Base-by-base conservation (phyloP, 1,139 yeast genomes). In the Pichia sp. region DNA sequence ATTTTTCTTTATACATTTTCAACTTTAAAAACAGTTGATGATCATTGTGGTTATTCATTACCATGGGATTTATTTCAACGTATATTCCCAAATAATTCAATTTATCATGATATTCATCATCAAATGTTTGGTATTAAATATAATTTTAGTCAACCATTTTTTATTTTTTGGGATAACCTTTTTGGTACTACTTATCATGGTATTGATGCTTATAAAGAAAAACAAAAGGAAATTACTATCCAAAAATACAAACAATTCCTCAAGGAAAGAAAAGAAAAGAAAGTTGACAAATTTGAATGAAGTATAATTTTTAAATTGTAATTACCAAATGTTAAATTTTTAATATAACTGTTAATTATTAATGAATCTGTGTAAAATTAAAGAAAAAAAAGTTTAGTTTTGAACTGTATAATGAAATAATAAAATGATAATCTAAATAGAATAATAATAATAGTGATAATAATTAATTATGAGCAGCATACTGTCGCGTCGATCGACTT, bases 41-140 rank as follows among this genome's bases (percentile, higher is more conserved):
- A 92, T 66, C 98, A 92, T 67, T 92, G 97, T 67, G 98, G 98
- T 26, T 92, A 90, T 67, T 81, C 89, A 43, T 71, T 92, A 51
- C 98, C 97, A 25, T 86, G 71, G 66, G 98, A 92, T 66, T 81
- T 90, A 34, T 86, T 92, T 73, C 98, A 92, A 70, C 64, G 80
- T 40, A 50, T 90, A 18, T 92, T 92, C 75, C 97, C 97, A 53
- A 92, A 92, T 70, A 90, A 92, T 62, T 87, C 97, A 10, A 85
- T 89, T 38, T 92, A 89, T 66, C 98, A 92, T 64, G 98, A 92
- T 68, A 89, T 92, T 58, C 98, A 92, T 65, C 98, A 92, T 69
- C 98, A 92, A 71, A 80, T 80, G 59, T 92, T 94, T 77, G 98
- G 98, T 34, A 83, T 92, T 68, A 89, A 88, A 71, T 83, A 83